A percentile compares a stretch with the other conserved stretches of the same genome.
phyloP scores from a whole-genome alignment of 805 yeast genomes.

The Nakazawaea molendinolei region DNA sequence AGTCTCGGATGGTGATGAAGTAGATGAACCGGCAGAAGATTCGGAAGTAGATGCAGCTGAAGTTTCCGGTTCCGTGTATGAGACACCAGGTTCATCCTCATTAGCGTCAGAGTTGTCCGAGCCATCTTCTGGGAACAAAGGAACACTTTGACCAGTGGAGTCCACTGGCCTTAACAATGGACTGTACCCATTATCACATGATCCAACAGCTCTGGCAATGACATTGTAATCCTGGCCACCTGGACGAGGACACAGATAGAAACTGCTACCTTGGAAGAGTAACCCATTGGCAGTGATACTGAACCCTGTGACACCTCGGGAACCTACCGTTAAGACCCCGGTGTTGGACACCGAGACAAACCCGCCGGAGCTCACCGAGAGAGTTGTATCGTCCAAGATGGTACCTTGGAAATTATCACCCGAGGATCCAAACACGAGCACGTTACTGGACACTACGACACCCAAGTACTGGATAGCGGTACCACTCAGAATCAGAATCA shows the following conservation, averaged over 20 bases:
- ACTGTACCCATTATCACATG: not conserved
- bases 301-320: not conserved
- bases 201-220: not conserved
- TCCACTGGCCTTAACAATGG: not conserved
- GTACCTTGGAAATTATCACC: conserved; percentile 1
- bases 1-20: not conserved
- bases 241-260: conserved; percentile 3
- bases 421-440: not conserved
- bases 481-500: conserved; percentile 4
- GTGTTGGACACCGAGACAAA: not conserved
- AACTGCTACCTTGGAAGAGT: not conserved
- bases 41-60: not conserved
- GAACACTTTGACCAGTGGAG: not conserved
- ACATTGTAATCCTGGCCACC: not conserved
- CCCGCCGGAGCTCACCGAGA: not conserved
- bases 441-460: not conserved
- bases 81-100: too few species aligned
- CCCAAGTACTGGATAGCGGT: conserved; percentile 1
- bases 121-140: not conserved
- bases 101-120: not conserved
- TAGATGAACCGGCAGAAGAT: not conserved
- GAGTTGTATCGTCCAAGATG: not conserved
- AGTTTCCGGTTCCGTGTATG: too few species aligned
- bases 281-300: conserved; percentile 1
- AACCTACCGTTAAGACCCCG: not conserved